Conservation (phyloP, 208 protist species). For the Leishmania martiniquensis region DNA sequence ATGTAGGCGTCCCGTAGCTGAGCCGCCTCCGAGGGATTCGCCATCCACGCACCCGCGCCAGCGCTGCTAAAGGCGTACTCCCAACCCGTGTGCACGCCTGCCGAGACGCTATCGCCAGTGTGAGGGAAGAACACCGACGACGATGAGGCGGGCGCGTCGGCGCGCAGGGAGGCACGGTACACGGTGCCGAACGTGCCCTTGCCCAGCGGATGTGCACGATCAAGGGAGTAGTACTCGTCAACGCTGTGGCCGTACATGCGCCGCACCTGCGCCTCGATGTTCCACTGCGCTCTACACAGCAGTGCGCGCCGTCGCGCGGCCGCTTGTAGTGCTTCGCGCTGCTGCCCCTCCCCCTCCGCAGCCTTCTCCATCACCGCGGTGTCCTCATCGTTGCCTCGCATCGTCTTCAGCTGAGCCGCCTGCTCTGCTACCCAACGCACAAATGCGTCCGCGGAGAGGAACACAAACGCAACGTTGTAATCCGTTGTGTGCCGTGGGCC, state of each 20-base stretch:
- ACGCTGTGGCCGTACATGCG: constrained; percentile 55
- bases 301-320: constrained; percentile 26
- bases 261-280: constrained; percentile 42
- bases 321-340: constrained; percentile 2
- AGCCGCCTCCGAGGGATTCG: constrained; percentile 16
- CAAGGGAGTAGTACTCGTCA: constrained; percentile 50
- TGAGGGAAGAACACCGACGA: background rate
- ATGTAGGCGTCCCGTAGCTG: constrained; percentile 17
- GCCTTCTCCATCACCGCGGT: background rate
- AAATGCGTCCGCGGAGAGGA: constrained; percentile 34
- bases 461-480: constrained; percentile 55
- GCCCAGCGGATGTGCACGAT: constrained; percentile 37
- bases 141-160: background rate
- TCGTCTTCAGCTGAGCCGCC: background rate
- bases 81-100: background rate
- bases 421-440: constrained; percentile 12
- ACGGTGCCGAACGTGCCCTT: constrained; percentile 53
- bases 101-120: background rate
- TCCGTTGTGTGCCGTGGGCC: constrained; percentile 30
- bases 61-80: constrained; percentile 21
- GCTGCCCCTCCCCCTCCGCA: background rate
- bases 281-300: constrained; percentile 44
- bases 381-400: background rate
- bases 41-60: background rate
- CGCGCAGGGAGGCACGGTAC: constrained; percentile 38